Evolutionary conservation across 1,139 yeast species (phyloP), one percentile per base, ranked within the genome.

Genomic region (Nadsonia starkeyi-henricii): DNA sequence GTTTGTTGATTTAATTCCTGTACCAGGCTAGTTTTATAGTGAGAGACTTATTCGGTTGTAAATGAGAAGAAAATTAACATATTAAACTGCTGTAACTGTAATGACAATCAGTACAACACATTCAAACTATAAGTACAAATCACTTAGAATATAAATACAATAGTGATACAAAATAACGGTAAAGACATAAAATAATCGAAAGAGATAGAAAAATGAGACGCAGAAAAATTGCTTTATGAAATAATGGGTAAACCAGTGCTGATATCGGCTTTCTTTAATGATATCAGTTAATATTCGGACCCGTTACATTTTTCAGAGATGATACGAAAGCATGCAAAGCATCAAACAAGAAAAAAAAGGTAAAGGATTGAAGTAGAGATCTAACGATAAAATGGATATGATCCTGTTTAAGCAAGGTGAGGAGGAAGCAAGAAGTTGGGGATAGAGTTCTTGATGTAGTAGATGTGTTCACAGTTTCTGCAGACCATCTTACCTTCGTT

Each of bases 391-490:
- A 5, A 5, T 23, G 28, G 28, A 23, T 23, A 5, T 5, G 8
- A 23, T 23, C 12, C 17, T 33, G 17, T 15, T n/a, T 33, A 33
- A 30, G 83, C 85, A 57, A 91, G 73, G 64, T 91, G 97, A 19
- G 98, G 97, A 44, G 98, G 97, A 48, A 91, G 74, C 53, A 91
- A 71, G 66, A 91, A 85, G 71, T 91, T 91, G 46, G 99, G 96
- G 58, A 91, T 88, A 51, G 91, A 79, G 70, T 88, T 89, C 67
- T 89, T 89, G 67, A 91, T 85, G 67, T 82, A 78, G 67, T 89
- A 93, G 17, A 84, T 72, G 63, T 91, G 97, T 1, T 78, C 80
- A 64, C 99, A 91, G 66, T 81, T 82, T 28, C 77, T 73, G 64
- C 99, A 91, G 18, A 72, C 70, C 97, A 91, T 88, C 59, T 80